phyloP scores from a whole-genome alignment of 805 yeast species.

The Peterozyma xylosa region DNA sequence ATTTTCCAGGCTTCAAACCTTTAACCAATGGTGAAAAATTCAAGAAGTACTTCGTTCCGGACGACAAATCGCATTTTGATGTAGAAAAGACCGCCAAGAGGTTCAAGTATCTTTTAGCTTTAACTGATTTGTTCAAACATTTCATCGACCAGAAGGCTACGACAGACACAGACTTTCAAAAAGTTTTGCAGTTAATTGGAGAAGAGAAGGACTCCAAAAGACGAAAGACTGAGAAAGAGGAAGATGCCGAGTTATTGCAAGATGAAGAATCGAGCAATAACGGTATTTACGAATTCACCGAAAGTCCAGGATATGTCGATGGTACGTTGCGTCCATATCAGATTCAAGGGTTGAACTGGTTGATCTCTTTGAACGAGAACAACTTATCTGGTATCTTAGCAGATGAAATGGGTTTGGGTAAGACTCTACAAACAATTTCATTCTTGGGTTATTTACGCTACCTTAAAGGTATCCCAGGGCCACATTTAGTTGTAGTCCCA shows the following conservation, averaged over 20 bases:
- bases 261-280: constrained; percentile 33
- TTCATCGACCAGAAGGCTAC: constrained; percentile 60
- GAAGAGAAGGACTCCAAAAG: constrained; percentile 21
- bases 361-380: constrained; percentile 81
- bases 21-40: constrained; percentile 10
- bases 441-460: constrained; percentile 72
- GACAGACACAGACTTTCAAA: constrained; percentile 48
- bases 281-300: constrained; percentile 28
- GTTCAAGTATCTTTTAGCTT: constrained; percentile 57
- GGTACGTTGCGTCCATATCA: constrained; percentile 70
- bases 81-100: constrained; percentile 56
- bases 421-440: constrained; percentile 90
- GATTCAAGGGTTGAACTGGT: constrained; percentile 88
- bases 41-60: constrained; percentile 24
- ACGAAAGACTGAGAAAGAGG: constrained; percentile 71
- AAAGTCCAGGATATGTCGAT: constrained; percentile 43
- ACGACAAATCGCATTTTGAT: constrained; percentile 31
- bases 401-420: constrained; percentile 98
- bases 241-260: constrained; percentile 66
- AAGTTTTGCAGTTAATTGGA: constrained; percentile 39
- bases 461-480: constrained; percentile 53
- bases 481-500: constrained; percentile 71
- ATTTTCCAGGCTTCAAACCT: constrained; percentile 2
- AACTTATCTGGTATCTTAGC: constrained; percentile 89
- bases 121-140: constrained; percentile 61